Percentiles rank a stretch among this genome's conserved stretches.
These are phyloP conservation scores for Trebouxia sp. DNA, from an alignment of 139 green algal species.

Conservation along the genomic window DNA sequence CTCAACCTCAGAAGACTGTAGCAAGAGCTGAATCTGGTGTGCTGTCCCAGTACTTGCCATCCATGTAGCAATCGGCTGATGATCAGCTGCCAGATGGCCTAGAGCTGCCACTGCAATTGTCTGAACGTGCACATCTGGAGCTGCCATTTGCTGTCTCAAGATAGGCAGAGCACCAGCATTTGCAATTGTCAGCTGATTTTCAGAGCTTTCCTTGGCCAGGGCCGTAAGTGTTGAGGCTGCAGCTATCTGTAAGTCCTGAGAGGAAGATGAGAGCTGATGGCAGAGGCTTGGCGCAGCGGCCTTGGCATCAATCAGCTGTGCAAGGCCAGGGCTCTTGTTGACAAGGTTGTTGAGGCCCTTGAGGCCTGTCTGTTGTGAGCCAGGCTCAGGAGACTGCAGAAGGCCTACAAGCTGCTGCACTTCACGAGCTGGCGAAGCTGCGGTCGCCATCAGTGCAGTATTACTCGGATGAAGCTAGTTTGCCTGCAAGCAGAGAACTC, in stretches of 20 bases:
- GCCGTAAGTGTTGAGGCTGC: slow-evolving; percentile 10
- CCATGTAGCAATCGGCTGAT: background rate
- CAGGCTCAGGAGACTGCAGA: background rate
- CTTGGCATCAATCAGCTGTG: background rate
- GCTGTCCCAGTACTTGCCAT: background rate
- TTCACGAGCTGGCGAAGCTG: background rate
- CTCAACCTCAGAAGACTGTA: background rate
- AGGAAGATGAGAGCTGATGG: slow-evolving; percentile 8
- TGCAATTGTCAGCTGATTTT: background rate
- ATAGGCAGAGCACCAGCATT: slow-evolving; percentile 8
- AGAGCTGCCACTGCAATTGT: background rate
- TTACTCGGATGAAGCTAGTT: too few relatives aligned
- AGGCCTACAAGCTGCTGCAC: background rate
- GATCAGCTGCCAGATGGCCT: background rate
- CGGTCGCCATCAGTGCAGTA: too few relatives aligned
- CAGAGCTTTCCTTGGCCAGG: background rate
- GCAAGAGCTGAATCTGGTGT: background rate
- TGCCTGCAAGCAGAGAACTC: too few relatives aligned
- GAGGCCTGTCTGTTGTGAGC: background rate
- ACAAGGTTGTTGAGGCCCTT: background rate
- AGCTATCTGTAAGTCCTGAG: background rate
- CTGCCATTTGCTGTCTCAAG: background rate
- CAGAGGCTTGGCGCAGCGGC: background rate
- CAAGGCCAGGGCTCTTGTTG: background rate
- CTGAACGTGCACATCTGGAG: background rate